Evolutionary conservation across 176 grass and related monocot genomes (phyloP).

Genomic region (Tuctoria greenei): DNA sequence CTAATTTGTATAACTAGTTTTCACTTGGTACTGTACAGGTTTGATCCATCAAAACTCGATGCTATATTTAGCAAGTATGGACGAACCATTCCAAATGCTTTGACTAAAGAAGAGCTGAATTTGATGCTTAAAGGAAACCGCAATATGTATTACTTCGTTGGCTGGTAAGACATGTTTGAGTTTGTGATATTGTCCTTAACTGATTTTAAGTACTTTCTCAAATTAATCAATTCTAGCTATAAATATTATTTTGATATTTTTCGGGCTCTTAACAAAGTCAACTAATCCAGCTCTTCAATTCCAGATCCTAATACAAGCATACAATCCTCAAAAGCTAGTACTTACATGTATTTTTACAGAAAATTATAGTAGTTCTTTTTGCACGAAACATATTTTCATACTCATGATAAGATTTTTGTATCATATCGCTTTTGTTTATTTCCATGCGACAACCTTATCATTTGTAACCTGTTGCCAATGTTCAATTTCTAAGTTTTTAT

Average conservation of each 20-base stretch:
- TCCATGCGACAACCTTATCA: background rate
- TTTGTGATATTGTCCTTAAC: background rate
- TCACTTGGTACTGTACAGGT: constrained; percentile 21
- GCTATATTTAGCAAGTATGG: constrained; percentile 67
- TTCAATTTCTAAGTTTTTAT: background rate
- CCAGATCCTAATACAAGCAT: background rate
- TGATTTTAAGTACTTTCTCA: background rate
- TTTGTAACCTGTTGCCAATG: background rate
- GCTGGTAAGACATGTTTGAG: constrained; percentile 41
- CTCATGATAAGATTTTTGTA: background rate
- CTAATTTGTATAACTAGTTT: background rate
- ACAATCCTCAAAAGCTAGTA: background rate
- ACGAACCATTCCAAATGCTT: constrained; percentile 41
- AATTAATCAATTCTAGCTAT: background rate
- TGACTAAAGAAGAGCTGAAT: constrained; percentile 44
- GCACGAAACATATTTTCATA: background rate
- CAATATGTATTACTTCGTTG: constrained; percentile 44
- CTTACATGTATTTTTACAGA: background rate
- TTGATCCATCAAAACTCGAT: constrained; percentile 61
- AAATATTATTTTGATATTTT: background rate
- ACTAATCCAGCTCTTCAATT: background rate
- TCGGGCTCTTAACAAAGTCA: background rate
- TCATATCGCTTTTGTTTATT: background rate
- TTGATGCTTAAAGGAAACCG: constrained; percentile 57
- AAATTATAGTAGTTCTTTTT: background rate